A percentile compares a stretch with the other conserved stretches of the same genome.
These are phyloP conservation scores for Brasilioporus rufonigricans DNA, from an alignment of 768 basidiomycete species.

Conservation along the genomic window DNA sequence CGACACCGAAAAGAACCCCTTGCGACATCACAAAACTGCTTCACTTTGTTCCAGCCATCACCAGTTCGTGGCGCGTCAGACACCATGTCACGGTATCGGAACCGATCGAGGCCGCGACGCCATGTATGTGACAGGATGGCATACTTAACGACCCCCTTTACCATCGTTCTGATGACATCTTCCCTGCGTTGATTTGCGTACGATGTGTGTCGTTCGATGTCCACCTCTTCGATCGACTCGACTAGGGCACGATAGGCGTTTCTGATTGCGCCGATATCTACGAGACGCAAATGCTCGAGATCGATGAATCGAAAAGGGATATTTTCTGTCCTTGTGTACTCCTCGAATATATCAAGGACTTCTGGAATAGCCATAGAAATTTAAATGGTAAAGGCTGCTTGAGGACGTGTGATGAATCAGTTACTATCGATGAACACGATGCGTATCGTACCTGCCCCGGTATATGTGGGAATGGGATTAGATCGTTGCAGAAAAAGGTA, in stretches of 20 bases:
- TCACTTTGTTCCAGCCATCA: conserved; percentile 16
- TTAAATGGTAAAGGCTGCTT: not conserved
- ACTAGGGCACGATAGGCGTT: conserved; percentile 5
- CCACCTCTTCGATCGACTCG: conserved; percentile 17
- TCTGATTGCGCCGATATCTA: conserved; percentile 5
- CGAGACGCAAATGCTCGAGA: conserved; percentile 11
- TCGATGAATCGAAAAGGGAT: conserved; percentile 20
- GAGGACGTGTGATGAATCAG: not conserved
- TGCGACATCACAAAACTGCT: conserved; percentile 10
- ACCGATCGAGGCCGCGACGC: not conserved
- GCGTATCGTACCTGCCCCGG: not conserved
- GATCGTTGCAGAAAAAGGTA: too few species aligned
- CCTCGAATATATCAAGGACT: conserved; percentile 13
- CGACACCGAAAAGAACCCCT: conserved; percentile 12
- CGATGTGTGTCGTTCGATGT: conserved; percentile 21
- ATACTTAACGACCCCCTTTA: conserved; percentile 22
- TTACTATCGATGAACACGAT: not conserved
- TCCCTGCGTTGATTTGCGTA: conserved; percentile 24
- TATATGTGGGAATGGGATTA: too few species aligned
- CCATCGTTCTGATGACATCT: conserved; percentile 21
- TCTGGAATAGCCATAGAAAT: conserved; percentile 15
- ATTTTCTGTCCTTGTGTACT: conserved; percentile 4
- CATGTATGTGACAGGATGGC: conserved; percentile 19
- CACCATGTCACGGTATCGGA: conserved; percentile 6
- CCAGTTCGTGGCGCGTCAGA: not conserved